These are phyloP conservation scores for Cutaneotrichosporon cavernicola DNA, from an alignment of 1,284 basidiomycete genomes.

Conservation along the genomic window DNA sequence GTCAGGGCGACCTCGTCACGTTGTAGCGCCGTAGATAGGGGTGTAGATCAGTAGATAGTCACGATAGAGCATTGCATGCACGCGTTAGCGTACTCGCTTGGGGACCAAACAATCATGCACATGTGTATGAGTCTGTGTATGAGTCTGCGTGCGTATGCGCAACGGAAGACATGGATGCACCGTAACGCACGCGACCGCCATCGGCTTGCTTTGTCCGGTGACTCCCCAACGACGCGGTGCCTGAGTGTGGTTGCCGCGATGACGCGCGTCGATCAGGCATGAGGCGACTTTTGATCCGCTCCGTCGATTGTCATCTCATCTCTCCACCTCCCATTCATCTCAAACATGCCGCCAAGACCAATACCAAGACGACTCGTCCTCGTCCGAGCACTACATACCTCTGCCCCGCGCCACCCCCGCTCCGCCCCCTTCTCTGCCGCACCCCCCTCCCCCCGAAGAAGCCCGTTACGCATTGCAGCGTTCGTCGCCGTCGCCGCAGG, in stretches of 20 bases:
- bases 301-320: background rate
- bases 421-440: background rate
- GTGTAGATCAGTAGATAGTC: background rate
- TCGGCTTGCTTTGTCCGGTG: no score
- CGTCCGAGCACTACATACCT: background rate
- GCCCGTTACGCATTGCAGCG: background rate
- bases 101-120: no score
- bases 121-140: no score
- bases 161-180: no score
- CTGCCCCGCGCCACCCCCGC: background rate
- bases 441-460: background rate
- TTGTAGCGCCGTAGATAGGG: constrained; percentile 28
- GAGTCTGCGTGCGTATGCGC: no score
- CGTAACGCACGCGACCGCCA: no score
- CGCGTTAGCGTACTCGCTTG: no score
- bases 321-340: background rate
- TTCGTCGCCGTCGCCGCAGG: constrained; percentile 52
- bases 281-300: no score
- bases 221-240: no score
- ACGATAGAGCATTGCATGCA: constrained; percentile 16
- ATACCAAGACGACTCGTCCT: background rate
- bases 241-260: no score
- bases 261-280: no score
- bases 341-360: background rate
- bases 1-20: constrained; percentile 50